Percentiles rank a stretch among this genome's conserved stretches.
These are phyloP conservation scores for Glonium stellatum DNA, from an alignment of 495 filamentous ascomycete genomes.

Conservation along the genomic window DNA sequence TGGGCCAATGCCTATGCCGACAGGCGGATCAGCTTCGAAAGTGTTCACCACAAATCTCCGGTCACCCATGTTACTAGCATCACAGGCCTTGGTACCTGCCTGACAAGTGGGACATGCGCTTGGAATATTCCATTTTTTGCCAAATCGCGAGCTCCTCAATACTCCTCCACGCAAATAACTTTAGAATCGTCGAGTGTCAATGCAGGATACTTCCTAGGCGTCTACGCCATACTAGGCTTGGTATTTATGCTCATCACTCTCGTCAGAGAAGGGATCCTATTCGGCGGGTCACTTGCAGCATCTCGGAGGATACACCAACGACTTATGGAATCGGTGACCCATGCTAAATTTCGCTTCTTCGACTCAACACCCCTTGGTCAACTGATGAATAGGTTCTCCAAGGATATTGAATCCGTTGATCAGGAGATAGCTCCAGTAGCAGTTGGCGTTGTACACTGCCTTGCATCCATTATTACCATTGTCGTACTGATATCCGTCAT, in stretches of 20 bases:
- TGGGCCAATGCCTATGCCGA: slow-evolving; percentile 65
- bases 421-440: slow-evolving; percentile 93
- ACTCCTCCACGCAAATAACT: slow-evolving; percentile 11
- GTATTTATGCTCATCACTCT: slow-evolving; percentile 69
- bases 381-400: slow-evolving; percentile 97
- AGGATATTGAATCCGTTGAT: slow-evolving; percentile 90
- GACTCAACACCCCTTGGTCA: slow-evolving; percentile 94
- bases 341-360: slow-evolving; percentile 95
- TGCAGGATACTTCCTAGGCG: slow-evolving; percentile 70
- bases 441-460: slow-evolving; percentile 62
- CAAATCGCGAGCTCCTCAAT: slow-evolving; percentile 2
- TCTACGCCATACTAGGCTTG: slow-evolving; percentile 75
- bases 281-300: slow-evolving; percentile 85
- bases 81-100: slow-evolving; percentile 31
- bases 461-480: slow-evolving; percentile 77
- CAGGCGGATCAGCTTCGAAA: slow-evolving; percentile 21
- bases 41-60: slow-evolving; percentile 28
- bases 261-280: slow-evolving; percentile 73
- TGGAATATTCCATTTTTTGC: slow-evolving; percentile 36
- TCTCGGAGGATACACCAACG: slow-evolving; percentile 77
- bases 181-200: slow-evolving; percentile 52
- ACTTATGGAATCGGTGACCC: slow-evolving; percentile 70
- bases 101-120: slow-evolving; percentile 37
- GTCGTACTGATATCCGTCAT: slow-evolving; percentile 86
- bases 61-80: slow-evolving; percentile 35